Base-by-base conservation (phyloP, 371 early-diverging fungal genomes). In the Lichtheimia ornata region DNA sequence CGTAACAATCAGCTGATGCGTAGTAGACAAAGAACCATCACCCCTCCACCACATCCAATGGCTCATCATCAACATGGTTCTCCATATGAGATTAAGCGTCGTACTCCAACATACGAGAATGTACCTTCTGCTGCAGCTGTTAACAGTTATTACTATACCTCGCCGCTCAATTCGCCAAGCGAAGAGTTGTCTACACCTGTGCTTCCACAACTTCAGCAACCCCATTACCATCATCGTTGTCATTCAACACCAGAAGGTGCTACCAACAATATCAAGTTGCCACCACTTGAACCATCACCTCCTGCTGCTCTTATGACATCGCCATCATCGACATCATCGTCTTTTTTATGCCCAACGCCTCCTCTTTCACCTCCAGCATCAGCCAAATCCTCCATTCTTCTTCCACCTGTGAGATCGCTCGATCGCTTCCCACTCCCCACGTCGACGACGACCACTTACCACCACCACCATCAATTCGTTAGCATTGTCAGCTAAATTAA, bases 1-100 rank as follows among this genome's bases (percentile, higher is more conserved):
- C 79, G 84, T 64, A 55, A 62, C 27, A 61, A 57, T 53, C 61
- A 28, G 30, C 17, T 52, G 17, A 52, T 15, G 50, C 60, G 50
- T 24, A 59, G 35, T 2, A 35, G 35, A 35, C 35, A 35, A 35
- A 18, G 15, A 66, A 56, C 56, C 43, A 28, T 59, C 22, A 64
- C 52, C 53, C 64, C 61, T 40, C 22, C 47, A 22, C 47, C 47
- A 35, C 35, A 35, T 35, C 2, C 35, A 9, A 9, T 35, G 35
- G 35, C 35, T 35, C 35, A 35, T 0, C 35, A 35, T 35, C 35
- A 35, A 35, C 47, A 47, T 17, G n/a, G 22, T 47, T 22, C 47
- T n/a, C 47, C 47, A 47, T 47, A 47, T 22, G 47, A 47, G 17
- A 47, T 47, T 22, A 22, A 47, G 5, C n/a, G 47, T n/a, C 47